Evolutionary conservation across 2,329 filamentous ascomycete genomes (phyloP), one percentile per base, ranked within the genome.

Genomic region (Aquanectria penicillioides): DNA sequence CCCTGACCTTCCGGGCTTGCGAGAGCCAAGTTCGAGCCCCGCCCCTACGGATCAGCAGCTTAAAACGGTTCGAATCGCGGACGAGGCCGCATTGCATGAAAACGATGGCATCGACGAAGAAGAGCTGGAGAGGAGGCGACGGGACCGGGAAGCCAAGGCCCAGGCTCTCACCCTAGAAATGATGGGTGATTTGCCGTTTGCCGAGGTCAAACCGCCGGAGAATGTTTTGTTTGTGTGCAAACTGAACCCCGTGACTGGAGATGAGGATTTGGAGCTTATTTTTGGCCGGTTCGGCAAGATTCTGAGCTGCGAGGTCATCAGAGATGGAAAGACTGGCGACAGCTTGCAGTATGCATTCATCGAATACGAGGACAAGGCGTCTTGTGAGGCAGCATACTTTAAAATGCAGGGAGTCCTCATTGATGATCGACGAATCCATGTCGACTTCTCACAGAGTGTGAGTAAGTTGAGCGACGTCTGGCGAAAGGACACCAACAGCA

Each of bases 151-250:
- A 75, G 95, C 95, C 6, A 88, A 94, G 61, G 94, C 94, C 1
- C 95, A 98, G 75, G 95, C 95, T 1, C 80, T 99, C 70, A 98
- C 94, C 2, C 83, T 99, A 43, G 95, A 99, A 79, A 96, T 99
- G 89, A 95, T 99, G 77, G 95, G 95, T 37, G 95, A 99, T 74
- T 81, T 99, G 57, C 95, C 95, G 5, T 99, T 97, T 75, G 95
- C 95, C 58, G 95, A 99, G 77, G 94, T 99, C 68, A 96, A 94
- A 69, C 95, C 95, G 5, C 95, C 95, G 0, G 95, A 99, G 78
- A 98, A 99, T 75, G 89, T 99, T 12, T 83, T 99, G 2, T 99
- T 99, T 73, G 94, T 99, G 37, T 99, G 95, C 89, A 99, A 99
- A 75, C 83, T 99, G 37, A 99, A 99, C 69, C 95, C 95, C 0